These are phyloP conservation scores for Solanum ossicruentum DNA, from an alignment of 257 asterid genomes.

Conservation along the genomic window DNA sequence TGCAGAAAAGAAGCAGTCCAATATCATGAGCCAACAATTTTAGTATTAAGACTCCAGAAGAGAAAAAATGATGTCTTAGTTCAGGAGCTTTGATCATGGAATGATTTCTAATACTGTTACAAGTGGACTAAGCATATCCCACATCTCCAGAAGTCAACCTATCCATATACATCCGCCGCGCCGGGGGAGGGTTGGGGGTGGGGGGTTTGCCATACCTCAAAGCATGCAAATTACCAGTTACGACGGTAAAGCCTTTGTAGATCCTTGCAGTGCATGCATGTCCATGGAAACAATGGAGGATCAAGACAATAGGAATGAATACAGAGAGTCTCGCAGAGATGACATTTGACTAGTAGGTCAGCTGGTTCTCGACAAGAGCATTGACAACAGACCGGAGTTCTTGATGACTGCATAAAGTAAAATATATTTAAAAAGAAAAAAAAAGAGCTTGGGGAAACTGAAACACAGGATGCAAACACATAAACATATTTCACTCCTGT, in stretches of 20 bases:
- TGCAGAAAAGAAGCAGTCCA: background rate
- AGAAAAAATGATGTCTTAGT: background rate
- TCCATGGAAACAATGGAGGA: conserved; percentile 83
- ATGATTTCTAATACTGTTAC: background rate
- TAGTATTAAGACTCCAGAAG: background rate
- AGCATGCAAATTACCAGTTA: background rate
- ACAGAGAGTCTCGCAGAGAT: conserved; percentile 38
- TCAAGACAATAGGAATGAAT: conserved; percentile 77
- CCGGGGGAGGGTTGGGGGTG: too few relatives aligned
- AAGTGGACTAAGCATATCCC: background rate
- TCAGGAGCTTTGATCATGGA: background rate
- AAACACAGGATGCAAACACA: background rate
- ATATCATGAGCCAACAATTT: background rate
- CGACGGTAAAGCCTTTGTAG: conserved; percentile 22
- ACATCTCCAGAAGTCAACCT: background rate
- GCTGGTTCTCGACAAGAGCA: conserved; percentile 63
- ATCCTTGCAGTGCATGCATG: conserved; percentile 55
- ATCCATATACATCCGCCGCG: background rate
- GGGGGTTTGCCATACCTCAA: too few relatives aligned
- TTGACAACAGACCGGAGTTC: conserved; percentile 32
- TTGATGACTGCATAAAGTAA: conserved; percentile 24
- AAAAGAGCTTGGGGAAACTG: background rate
- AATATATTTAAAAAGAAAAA: background rate
- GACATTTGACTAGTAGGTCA: conserved; percentile 63
- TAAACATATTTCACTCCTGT: background rate